Evolutionary conservation across 192 early-diverging fungal genomes (phyloP).

Genomic region (Backusella macrospora): DNA sequence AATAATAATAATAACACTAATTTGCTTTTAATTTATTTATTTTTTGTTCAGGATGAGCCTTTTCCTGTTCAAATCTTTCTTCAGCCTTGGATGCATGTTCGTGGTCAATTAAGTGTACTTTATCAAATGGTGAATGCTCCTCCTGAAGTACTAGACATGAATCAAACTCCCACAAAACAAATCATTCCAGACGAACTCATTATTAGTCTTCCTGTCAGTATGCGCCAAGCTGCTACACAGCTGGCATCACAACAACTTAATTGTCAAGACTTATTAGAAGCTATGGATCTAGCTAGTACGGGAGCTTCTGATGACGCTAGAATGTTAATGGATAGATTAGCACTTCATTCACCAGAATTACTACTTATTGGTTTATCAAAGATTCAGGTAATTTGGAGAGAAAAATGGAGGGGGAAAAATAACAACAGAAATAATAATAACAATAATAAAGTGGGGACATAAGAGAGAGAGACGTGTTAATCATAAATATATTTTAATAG

Average conservation of each 20-base stretch:
- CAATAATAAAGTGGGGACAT: neutral
- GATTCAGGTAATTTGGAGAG: constrained; percentile 46
- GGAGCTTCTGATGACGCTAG: constrained; percentile 57
- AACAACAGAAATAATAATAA: neutral
- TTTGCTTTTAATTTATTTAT: neutral
- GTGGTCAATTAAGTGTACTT: constrained; percentile 72
- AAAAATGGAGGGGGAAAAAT: neutral
- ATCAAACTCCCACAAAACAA: constrained; percentile 42
- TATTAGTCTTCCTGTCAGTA: constrained; percentile 40
- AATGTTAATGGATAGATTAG: constrained; percentile 59
- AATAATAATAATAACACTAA: neutral
- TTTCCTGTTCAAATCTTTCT: constrained; percentile 75
- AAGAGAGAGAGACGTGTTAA: neutral
- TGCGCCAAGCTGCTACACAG: constrained; percentile 48
- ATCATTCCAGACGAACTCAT: constrained; percentile 58
- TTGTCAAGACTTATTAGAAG: constrained; percentile 72
- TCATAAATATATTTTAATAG: constrained; percentile 8
- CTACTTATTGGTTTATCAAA: constrained; percentile 78
- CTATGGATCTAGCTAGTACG: constrained; percentile 54
- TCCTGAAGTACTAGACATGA: constrained; percentile 64
- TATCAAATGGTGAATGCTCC: constrained; percentile 59
- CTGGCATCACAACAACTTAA: constrained; percentile 65
- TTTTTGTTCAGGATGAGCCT: constrained; percentile 48
- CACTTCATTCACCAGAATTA: constrained; percentile 72
- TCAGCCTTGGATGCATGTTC: constrained; percentile 69